Evolutionary conservation across 257 asterid species (phyloP), one percentile per base, ranked within the genome.

Genomic region (Capsicum baccatum): DNA sequence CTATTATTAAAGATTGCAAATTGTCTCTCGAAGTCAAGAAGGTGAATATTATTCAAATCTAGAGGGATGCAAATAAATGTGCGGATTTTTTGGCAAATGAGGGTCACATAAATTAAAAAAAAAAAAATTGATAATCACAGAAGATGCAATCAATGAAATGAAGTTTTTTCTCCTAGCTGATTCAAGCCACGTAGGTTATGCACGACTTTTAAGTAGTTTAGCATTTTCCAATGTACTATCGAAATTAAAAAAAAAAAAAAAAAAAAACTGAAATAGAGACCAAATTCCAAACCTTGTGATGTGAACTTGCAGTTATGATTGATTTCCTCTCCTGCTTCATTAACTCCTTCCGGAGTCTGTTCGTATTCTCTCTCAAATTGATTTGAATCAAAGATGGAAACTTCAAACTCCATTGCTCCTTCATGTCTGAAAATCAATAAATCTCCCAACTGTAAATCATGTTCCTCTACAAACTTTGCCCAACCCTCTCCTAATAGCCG

Each of bases 391-490:
- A 73, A 85, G 14, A 85, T 21, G 39, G 26, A 9, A 11, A 82
- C 87, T 1, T 85, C 84, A 37, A 85, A 85, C 83, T 81, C 79
- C 83, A 35, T 73, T 4, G 82, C 2, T 69, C 87, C 85, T 81
- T 85, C 83, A 59, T 85, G 87, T 54, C 79, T 71, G 52, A 85
- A 85, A 14, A 82, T 76, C 62, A 82, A 70, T 1, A 66, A 48
- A 63, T 82, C 83, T 17, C 85, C 85, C 33, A 81, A 71, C n/a
- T 74, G 79, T 37, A 85, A 81, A 5, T 56, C 69, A 60, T 82
- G 58, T 1, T 85, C 88, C 44, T 44, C 57, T 2, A 42, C 79
- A 16, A 85, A 85, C 16, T 17, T 39, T 16, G 3, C 69, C 88
- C 88, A 85, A 50, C 88, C 88, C 37, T 73, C 80, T 8, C 47